Evolutionary conservation across 1,284 basidiomycete genomes (phyloP).

Genomic region (Inonotus obliquus): DNA sequence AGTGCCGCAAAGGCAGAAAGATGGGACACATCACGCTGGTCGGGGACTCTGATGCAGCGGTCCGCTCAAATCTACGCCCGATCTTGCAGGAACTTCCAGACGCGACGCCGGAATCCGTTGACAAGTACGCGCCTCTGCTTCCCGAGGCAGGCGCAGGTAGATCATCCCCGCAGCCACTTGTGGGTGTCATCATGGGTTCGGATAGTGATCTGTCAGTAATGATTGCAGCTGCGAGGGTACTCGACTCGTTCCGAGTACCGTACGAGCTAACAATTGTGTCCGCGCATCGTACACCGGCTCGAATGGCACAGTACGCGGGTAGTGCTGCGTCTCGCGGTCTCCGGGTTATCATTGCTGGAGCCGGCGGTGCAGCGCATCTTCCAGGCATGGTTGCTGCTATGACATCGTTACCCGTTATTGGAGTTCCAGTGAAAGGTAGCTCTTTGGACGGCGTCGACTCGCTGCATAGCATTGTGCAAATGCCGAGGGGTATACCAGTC

Average conservation of each 20-base stretch:
- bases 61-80: slow-evolving; percentile 64
- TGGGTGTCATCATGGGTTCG: slow-evolving; percentile 97
- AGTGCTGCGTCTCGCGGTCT: slow-evolving; percentile 74
- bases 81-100: slow-evolving; percentile 64
- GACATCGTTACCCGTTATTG: slow-evolving; percentile 91
- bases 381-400: slow-evolving; percentile 98
- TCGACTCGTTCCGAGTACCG: slow-evolving; percentile 79
- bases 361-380: slow-evolving; percentile 95
- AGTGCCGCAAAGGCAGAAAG: slow-evolving; percentile 88
- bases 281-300: slow-evolving; percentile 90
- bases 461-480: slow-evolving; percentile 96
- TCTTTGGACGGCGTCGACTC: slow-evolving; percentile 95
- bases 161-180: slow-evolving; percentile 72
- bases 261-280: slow-evolving; percentile 97
- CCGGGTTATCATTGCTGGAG: slow-evolving; percentile 86
- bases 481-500: slow-evolving; percentile 97
- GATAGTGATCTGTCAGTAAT: slow-evolving; percentile 97
- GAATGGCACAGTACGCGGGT: slow-evolving; percentile 82
- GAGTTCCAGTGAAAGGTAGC: slow-evolving; percentile 96
- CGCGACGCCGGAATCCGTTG: slow-evolving; percentile 44
- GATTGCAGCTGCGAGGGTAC: slow-evolving; percentile 83
- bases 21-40: slow-evolving; percentile 98
- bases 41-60: slow-evolving; percentile 76
- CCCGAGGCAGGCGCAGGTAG: slow-evolving; percentile 42
- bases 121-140: slow-evolving; percentile 48